Base-by-base conservation (phyloP, 2,329 filamentous ascomycete species). In the Stagonosporopsis rhizophila region DNA sequence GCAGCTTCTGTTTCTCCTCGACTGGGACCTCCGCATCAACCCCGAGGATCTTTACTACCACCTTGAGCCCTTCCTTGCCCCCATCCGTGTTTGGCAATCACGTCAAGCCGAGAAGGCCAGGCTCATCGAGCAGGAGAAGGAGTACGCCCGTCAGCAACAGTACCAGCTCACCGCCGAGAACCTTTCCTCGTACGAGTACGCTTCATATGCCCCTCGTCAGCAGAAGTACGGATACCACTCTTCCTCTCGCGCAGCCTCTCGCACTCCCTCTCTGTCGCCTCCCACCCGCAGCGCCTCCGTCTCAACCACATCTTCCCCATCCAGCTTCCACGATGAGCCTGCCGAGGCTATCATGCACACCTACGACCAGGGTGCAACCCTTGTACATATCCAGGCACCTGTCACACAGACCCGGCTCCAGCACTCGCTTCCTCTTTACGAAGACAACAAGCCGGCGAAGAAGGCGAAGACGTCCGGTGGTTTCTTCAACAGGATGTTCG, bases 1-100 rank as follows among this genome's bases (percentile, higher is more conserved):
- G 85, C 95, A 99, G 80, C 85, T 99, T 27, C 88, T 99, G 48
- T 95, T 92, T 81, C 85, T 99, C 39, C 84, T 99, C 41, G 91
- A 97, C 75, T 99, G 93, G 92, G 92, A 99, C 66, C 86, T 96
- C 58, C 86, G 91, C 65, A 92, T 99, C 72, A 88, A 83, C 38
- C 87, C 92, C 71, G 84, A 93, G 52, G 92, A 98, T 69, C 87
- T 99, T 39, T 92, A 96, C 81, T 83, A 82, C 64, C 91, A 96
- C 76, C 84, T 98, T 37, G 92, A 97, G 67, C 85, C 85, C 38
- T 98, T 98, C 83, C 85, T 99, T 40, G 87, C 87, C 30, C 94
- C 94, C 25, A 90, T 98, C 71, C 90, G 93, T 59, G 74, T 81
- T 66, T 82, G 77, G 71, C 80, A 85, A 65, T 72, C 80, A 19